A percentile compares a stretch with the other conserved stretches of the same genome.
Conservation (phyloP, 2,329 filamentous ascomycete genomes). For the Penicillium sp. region DNA sequence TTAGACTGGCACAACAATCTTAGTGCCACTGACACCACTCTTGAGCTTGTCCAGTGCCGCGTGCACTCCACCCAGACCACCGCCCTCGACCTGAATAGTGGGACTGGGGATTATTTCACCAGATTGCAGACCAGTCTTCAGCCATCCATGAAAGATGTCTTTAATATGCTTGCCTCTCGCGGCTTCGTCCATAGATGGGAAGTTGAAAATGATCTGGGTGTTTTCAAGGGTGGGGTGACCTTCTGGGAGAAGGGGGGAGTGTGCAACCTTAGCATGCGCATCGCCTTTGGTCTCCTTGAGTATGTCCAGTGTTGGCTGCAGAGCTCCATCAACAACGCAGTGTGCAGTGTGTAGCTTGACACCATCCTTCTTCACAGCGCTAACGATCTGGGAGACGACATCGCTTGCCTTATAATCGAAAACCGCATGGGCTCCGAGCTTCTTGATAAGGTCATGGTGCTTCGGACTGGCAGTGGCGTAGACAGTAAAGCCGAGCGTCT, state of each 20-base stretch:
- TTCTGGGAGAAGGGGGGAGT: slow-evolving; percentile 11
- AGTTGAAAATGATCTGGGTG: slow-evolving; percentile 9
- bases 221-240: slow-evolving; percentile 12
- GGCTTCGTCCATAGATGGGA: neutral
- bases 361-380: slow-evolving; percentile 20
- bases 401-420: slow-evolving; percentile 17
- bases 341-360: slow-evolving; percentile 10
- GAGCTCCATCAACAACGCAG: slow-evolving; percentile 5
- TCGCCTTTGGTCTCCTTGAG: slow-evolving; percentile 20
- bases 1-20: neutral
- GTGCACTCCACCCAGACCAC: neutral
- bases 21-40: neutral
- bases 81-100: neutral
- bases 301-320: slow-evolving; percentile 19
- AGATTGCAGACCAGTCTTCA: neutral
- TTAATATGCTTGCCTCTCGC: neutral
- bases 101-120: neutral
- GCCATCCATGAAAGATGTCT: neutral
- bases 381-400: slow-evolving; percentile 32
- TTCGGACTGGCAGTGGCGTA: slow-evolving; percentile 41
- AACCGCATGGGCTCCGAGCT: slow-evolving; percentile 35
- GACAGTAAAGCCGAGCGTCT: slow-evolving; percentile 41
- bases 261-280: slow-evolving; percentile 13
- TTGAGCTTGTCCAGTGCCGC: neutral
- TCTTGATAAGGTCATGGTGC: slow-evolving; percentile 35